Evolutionary conservation across 208 protist genomes (phyloP).

Genomic region (Leishmania tarentolae): DNA sequence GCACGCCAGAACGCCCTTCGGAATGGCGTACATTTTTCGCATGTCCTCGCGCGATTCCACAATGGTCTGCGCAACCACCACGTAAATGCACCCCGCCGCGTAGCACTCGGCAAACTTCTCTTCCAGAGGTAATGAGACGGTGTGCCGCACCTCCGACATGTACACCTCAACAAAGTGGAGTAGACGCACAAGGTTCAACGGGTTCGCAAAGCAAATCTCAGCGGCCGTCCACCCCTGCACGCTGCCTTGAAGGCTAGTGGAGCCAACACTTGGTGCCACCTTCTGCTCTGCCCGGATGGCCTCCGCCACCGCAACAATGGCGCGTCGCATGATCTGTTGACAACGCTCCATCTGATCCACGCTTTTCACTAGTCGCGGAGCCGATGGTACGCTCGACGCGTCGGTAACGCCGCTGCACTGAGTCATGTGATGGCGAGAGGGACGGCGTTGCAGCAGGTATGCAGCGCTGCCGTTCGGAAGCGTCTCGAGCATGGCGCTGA

Average conservation of each 20-base stretch:
- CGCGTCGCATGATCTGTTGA: slow-evolving; percentile 61
- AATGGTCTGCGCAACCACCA: slow-evolving; percentile 61
- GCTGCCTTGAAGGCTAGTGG: not conserved
- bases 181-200: slow-evolving; percentile 40
- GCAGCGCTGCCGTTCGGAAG: not conserved
- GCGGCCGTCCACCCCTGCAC: slow-evolving; percentile 40
- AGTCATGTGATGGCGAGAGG: slow-evolving; percentile 7
- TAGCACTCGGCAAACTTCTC: slow-evolving; percentile 67
- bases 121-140: slow-evolving; percentile 42
- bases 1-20: slow-evolving; percentile 21
- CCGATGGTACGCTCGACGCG: not conserved
- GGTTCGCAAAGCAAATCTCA: slow-evolving; percentile 70
- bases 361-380: slow-evolving; percentile 19
- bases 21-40: slow-evolving; percentile 37
- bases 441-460: slow-evolving; percentile 19
- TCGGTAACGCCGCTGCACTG: not conserved
- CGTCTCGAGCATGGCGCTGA: slow-evolving; percentile 18
- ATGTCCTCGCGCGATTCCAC: slow-evolving; percentile 70
- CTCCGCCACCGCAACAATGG: slow-evolving; percentile 56
- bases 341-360: slow-evolving; percentile 55
- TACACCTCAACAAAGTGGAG: slow-evolving; percentile 46
- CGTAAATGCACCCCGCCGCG: slow-evolving; percentile 58
- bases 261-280: not conserved
- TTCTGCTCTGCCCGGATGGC: slow-evolving; percentile 33
- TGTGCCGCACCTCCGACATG: slow-evolving; percentile 41